phyloP scores from a whole-genome alignment of 352 stramenopile species.

The Paralagenidium karlingii region DNA sequence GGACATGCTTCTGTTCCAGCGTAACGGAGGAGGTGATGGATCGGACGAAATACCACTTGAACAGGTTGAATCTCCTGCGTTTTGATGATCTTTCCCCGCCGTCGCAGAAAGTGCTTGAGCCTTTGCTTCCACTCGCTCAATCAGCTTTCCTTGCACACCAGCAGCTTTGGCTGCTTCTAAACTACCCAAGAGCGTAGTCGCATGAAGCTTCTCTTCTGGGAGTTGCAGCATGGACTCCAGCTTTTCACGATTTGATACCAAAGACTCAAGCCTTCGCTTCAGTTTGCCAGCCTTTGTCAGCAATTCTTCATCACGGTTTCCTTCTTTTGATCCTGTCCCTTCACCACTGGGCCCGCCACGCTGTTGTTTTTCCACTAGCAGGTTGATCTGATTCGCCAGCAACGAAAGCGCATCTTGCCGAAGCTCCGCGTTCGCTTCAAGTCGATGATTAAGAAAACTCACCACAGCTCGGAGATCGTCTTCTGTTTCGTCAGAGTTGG shows the following conservation, averaged over 20 bases:
- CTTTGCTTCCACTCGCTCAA: conserved; percentile 52
- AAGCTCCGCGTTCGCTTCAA: conserved; percentile 36
- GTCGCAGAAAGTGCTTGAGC: too few relatives aligned
- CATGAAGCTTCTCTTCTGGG: conserved; percentile 24
- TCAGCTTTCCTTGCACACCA: conserved; percentile 38
- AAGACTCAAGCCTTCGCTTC: conserved; percentile 28
- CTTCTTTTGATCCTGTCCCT: too few relatives aligned
- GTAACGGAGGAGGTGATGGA: too few relatives aligned
- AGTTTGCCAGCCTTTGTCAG: conserved; percentile 29
- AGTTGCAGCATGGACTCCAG: conserved; percentile 30
- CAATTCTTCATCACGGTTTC: conserved; percentile 20
- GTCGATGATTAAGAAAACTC: conserved; percentile 34
- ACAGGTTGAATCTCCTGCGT: too few relatives aligned
- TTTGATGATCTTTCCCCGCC: too few relatives aligned
- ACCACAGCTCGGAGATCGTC: conserved; percentile 30
- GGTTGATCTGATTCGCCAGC: conserved; percentile 14
- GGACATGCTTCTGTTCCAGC: too few relatives aligned
- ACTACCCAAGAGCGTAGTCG: conserved; percentile 34
- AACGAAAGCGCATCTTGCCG: conserved; percentile 44
- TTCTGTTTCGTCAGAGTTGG: conserved; percentile 9
- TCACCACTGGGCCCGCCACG: too few relatives aligned
- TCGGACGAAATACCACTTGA: too few relatives aligned
- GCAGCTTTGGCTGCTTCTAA: conserved; percentile 44
- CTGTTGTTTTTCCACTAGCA: background rate
- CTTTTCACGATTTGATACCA: conserved; percentile 24